These are phyloP conservation scores for Conoideocrella luteorostrata DNA, from an alignment of 2,329 filamentous ascomycete genomes.

Conservation along the genomic window DNA sequence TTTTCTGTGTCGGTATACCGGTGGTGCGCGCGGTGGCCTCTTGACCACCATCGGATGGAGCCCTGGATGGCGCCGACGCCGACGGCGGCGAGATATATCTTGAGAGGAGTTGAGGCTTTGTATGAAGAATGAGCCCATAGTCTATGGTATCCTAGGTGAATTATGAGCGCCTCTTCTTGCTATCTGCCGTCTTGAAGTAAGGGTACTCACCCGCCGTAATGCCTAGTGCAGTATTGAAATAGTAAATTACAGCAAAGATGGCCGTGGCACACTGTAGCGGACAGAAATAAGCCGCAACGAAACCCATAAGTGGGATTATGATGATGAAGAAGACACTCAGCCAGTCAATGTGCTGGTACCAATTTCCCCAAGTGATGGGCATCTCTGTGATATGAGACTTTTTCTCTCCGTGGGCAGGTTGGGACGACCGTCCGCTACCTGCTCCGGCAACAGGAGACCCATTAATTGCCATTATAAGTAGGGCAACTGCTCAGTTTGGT, in stretches of 20 bases:
- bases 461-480: no score
- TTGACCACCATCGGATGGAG: slow-evolving; percentile 83
- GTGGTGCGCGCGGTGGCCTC: slow-evolving; percentile 82
- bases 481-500: no score
- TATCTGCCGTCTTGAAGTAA: no score
- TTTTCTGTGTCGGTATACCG: slow-evolving; percentile 89
- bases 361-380: slow-evolving; percentile 74
- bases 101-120: slow-evolving; percentile 68
- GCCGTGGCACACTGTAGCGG: slow-evolving; percentile 66
- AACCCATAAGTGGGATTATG: slow-evolving; percentile 66
- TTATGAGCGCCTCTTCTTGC: neutral
- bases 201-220: slow-evolving; percentile 63
- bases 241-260: slow-evolving; percentile 69
- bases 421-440: no score
- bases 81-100: slow-evolving; percentile 74
- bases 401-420: no score
- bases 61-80: slow-evolving; percentile 80
- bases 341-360: slow-evolving; percentile 93
- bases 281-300: slow-evolving; percentile 70
- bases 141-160: slow-evolving; percentile 45
- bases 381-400: slow-evolving; percentile 84
- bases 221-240: slow-evolving; percentile 76
- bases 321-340: slow-evolving; percentile 79
- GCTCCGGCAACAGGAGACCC: no score
- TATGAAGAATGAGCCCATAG: slow-evolving; percentile 84